Percentiles rank a stretch among this genome's conserved stretches.
phyloP scores from a whole-genome alignment of 208 protist genomes.

The Histomonas meleagridis region DNA sequence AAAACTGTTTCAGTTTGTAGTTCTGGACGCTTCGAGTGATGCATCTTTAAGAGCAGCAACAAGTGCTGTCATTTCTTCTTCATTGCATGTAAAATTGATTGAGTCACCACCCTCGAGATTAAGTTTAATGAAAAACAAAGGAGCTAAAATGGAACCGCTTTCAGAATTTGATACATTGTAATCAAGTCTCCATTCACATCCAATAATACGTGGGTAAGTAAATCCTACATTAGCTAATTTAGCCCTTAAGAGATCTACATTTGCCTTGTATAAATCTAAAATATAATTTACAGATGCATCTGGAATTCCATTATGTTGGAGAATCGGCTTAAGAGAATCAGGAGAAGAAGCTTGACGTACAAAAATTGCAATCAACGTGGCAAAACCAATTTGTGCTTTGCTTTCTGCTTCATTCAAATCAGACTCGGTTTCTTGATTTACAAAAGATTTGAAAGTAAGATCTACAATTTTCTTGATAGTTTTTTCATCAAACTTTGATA shows the following conservation, averaged over 20 bases:
- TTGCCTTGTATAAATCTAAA: background rate
- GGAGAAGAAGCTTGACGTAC: background rate
- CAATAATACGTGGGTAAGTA: background rate
- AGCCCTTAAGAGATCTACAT: background rate
- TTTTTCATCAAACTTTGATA: background rate
- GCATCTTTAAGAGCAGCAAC: slow-evolving; percentile 9
- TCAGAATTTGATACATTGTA: background rate
- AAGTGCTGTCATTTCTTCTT: slow-evolving; percentile 33
- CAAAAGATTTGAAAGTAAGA: background rate
- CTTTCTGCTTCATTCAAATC: background rate
- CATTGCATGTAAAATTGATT: background rate
- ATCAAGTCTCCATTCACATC: slow-evolving; percentile 3
- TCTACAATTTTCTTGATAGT: background rate
- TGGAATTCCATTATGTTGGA: background rate
- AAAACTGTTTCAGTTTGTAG: background rate
- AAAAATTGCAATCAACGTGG: background rate
- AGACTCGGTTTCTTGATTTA: background rate
- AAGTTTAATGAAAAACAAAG: background rate
- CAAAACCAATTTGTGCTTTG: background rate
- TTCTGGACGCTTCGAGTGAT: background rate
- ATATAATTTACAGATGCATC: background rate
- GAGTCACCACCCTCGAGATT: background rate
- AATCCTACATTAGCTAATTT: background rate
- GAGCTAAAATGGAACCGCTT: background rate
- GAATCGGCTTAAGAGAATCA: background rate